Evolutionary conservation across 345 rosid species (phyloP), one percentile per base, ranked within the genome.

Genomic region (Geranium brycei): DNA sequence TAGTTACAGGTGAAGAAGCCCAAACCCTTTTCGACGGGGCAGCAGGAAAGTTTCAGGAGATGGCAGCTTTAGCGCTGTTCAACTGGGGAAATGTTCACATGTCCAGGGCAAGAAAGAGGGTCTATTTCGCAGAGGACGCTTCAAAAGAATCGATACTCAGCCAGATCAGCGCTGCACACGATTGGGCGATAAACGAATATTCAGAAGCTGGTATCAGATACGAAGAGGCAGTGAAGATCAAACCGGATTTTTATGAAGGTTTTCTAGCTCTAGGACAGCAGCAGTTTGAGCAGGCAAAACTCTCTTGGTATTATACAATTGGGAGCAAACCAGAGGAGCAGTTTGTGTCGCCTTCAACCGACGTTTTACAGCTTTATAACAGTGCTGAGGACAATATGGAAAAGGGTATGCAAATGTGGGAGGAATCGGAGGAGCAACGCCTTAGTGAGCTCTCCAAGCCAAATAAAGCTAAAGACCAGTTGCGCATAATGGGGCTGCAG

Each of bases 21-120:
- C 97, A 89, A 71, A 70, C 57, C 58, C 82, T 82, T 66, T 90
- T 93, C 10, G 80, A 81, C 64, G 61, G 57, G 64, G 99, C 96
- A 23, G 95, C 91, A 7, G 84, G 77, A 57, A 89, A 83, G 60
- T 92, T 87, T 75, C 97, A 86, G 79, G 95, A 90, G 76, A 77
- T 86, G 81, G 84, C 95, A 60, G 95, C 97, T 53, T 71, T 87
- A 65, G 95, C 96, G 65, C 74, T 93, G 81, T 80, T 93, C 76
- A 85, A 86, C 74, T 80, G 91, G 85, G 99, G 99, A 61, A 83
- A 93, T 64, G 81, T 87, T 74, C 85, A 86, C 83, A 82, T 92
- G 87, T 82, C 91, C 63, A 76, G 85, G 71, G 95, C 95, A 66
- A 85, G 82, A 71, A 92, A 87, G 76, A 83, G 77, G 63, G 72